Evolutionary conservation across 2,329 filamentous ascomycete genomes (phyloP).

Genomic region (Claviceps humidiphila): DNA sequence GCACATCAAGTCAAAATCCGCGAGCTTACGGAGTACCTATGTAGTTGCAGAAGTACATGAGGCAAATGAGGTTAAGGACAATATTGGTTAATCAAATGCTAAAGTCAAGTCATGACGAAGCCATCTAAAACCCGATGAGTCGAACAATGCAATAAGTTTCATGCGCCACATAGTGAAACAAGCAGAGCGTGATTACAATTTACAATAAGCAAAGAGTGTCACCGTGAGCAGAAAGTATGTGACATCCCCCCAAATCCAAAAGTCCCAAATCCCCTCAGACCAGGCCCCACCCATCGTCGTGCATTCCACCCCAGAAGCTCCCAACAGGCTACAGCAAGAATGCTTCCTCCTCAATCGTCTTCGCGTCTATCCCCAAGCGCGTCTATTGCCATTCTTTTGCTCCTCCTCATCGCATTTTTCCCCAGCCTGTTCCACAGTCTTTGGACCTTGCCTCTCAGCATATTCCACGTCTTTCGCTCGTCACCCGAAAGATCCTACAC

Average conservation of each 20-base stretch:
- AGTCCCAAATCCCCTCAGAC: neutral
- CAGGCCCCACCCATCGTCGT: conserved; percentile 4
- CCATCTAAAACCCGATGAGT: too few species aligned
- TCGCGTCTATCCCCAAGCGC: conserved; percentile 22
- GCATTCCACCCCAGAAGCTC: conserved; percentile 1
- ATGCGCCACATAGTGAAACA: neutral
- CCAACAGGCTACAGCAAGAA: neutral
- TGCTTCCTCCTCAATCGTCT: conserved; percentile 6
- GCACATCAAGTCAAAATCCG: too few species aligned
- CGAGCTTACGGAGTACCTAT: too few species aligned
- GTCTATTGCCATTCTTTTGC: conserved; percentile 31
- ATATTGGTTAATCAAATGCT: too few species aligned
- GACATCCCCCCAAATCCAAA: neutral
- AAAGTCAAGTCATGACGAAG: too few species aligned
- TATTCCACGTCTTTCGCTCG: conserved; percentile 22
- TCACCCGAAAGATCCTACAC: conserved; percentile 16
- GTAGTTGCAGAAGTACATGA: too few species aligned
- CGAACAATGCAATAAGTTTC: neutral
- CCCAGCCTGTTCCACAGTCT: conserved; percentile 38
- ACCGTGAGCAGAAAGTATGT: too few species aligned
- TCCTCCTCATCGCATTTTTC: conserved; percentile 39
- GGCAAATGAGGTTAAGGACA: too few species aligned
- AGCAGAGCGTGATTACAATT: neutral
- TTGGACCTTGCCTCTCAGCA: conserved; percentile 33
- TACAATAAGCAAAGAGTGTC: too few species aligned